Evolutionary conservation across 495 filamentous ascomycete species (phyloP).

Genomic region (Penicillium daleae): DNA sequence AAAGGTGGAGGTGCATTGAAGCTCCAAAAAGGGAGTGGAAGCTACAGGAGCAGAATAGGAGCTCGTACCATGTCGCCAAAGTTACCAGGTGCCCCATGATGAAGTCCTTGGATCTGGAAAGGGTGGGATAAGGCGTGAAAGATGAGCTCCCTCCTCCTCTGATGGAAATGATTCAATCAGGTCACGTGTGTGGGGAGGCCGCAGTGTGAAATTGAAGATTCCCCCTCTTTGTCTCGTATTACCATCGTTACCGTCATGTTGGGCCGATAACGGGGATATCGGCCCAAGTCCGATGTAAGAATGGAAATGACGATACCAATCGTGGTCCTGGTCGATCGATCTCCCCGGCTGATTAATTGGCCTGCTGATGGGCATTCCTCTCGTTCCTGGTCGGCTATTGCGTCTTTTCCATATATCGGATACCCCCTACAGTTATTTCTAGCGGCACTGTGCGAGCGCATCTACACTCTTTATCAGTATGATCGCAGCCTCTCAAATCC

Average conservation of each 20-base stretch:
- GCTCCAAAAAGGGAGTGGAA: slow-evolving; percentile 10
- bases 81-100: slow-evolving; percentile 48
- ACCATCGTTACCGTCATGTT: slow-evolving; percentile 25
- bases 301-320: slow-evolving; percentile 19
- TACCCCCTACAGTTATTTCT: neutral
- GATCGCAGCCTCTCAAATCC: slow-evolving; percentile 43
- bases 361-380: neutral
- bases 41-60: neutral
- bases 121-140: neutral
- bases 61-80: slow-evolving; percentile 43
- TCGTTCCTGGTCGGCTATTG: neutral
- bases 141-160: slow-evolving; percentile 3
- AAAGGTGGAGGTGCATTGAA: neutral
- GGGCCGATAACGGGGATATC: neutral
- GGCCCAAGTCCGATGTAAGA: slow-evolving; percentile 24
- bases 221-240: slow-evolving; percentile 33
- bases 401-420: neutral
- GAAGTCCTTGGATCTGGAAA: slow-evolving; percentile 3
- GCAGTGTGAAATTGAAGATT: slow-evolving; percentile 6
- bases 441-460: neutral
- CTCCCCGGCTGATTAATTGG: slow-evolving; percentile 35
- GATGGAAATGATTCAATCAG: slow-evolving; percentile 7
- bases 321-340: neutral
- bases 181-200: slow-evolving; percentile 49
- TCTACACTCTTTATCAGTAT: slow-evolving; percentile 28